These are phyloP conservation scores for Scedosporium aurantiacum DNA, from an alignment of 2,329 filamentous ascomycete species.

Conservation along the genomic window DNA sequence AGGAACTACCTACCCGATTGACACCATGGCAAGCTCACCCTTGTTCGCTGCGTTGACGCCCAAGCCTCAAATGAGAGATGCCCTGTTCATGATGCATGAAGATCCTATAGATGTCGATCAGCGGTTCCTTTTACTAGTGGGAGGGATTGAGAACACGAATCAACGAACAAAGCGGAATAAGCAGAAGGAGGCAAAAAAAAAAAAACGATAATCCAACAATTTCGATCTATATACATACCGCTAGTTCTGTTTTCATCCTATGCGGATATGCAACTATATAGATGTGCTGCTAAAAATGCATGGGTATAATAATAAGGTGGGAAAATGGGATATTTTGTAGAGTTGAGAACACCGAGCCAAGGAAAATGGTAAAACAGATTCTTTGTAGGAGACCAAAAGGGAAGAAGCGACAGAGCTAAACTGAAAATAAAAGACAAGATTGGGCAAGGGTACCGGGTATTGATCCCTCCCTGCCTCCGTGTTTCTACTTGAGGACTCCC, in stretches of 20 bases:
- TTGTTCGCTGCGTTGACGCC: background rate
- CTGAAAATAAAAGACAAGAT: conserved; percentile 6
- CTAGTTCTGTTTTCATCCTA: background rate
- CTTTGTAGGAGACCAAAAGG: background rate
- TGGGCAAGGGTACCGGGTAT: background rate
- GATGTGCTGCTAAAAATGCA: background rate
- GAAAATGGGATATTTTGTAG: background rate
- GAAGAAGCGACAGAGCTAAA: background rate
- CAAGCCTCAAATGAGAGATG: background rate
- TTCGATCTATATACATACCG: background rate
- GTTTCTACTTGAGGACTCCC: background rate
- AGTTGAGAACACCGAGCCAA: background rate
- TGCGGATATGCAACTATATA: background rate
- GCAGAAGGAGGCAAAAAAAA: background rate
- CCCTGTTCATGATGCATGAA: background rate
- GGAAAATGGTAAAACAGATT: background rate
- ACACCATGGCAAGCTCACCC: background rate
- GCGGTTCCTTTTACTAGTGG: background rate
- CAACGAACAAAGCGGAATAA: no score
- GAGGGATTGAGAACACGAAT: background rate
- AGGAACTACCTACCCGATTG: background rate
- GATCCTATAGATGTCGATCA: background rate
- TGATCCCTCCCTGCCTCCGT: background rate
- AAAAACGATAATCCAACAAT: background rate
- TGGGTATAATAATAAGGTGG: background rate